A percentile compares a stretch with the other conserved stretches of the same genome.
Conservation (phyloP, 1,284 basidiomycete species). For the Veloporphyrellus conicus region DNA sequence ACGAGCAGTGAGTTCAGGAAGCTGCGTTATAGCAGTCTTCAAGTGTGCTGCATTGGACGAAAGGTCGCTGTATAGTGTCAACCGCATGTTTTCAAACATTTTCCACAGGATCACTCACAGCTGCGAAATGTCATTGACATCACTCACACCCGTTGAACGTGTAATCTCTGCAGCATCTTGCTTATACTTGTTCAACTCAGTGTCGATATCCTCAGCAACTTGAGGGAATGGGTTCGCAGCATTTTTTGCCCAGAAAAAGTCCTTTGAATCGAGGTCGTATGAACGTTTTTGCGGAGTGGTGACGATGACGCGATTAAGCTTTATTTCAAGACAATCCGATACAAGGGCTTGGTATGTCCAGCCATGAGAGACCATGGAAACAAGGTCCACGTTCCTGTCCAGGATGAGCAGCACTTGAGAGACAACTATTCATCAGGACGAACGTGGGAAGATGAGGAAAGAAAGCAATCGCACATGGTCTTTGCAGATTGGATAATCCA, state of each 20-base stretch:
- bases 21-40: slow-evolving; percentile 95
- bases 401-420: slow-evolving; percentile 81
- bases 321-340: slow-evolving; percentile 96
- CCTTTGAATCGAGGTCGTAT: slow-evolving; percentile 96
- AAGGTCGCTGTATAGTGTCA: slow-evolving; percentile 57
- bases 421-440: slow-evolving; percentile 7
- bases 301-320: slow-evolving; percentile 92
- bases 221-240: slow-evolving; percentile 96
- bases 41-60: slow-evolving; percentile 92
- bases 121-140: slow-evolving; percentile 92
- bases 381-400: slow-evolving; percentile 93
- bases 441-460: background rate
- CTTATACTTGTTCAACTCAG: slow-evolving; percentile 92
- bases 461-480: slow-evolving; percentile 62
- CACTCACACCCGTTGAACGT: slow-evolving; percentile 91
- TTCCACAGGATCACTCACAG: slow-evolving; percentile 53
- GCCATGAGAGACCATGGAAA: slow-evolving; percentile 93
- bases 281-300: slow-evolving; percentile 72
- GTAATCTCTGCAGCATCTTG: slow-evolving; percentile 97
- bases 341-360: slow-evolving; percentile 99
- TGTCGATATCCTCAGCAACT: slow-evolving; percentile 96
- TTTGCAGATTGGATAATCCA: slow-evolving; percentile 70
- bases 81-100: background rate
- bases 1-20: slow-evolving; percentile 95
- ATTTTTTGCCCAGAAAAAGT: slow-evolving; percentile 99